A percentile compares a stretch with the other conserved stretches of the same genome.
These are phyloP conservation scores for Lecanicillium sp. DNA, from an alignment of 2,329 filamentous ascomycete species.

Conservation along the genomic window DNA sequence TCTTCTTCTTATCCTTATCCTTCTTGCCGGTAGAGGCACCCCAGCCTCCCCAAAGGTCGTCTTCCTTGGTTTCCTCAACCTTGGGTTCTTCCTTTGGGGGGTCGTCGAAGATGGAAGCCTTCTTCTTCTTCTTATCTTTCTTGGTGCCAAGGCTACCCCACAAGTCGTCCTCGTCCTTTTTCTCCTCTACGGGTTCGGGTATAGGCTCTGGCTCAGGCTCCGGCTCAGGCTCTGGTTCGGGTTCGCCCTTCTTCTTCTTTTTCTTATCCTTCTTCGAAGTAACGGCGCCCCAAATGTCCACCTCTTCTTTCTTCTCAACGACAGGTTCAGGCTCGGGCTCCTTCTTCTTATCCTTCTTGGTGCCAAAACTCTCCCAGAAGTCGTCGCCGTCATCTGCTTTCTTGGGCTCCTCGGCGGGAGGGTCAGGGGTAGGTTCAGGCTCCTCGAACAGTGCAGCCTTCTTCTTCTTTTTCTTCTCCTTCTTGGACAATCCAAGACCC, in stretches of 20 bases:
- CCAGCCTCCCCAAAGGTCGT: conserved; percentile 22
- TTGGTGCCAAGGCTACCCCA: conserved; percentile 21
- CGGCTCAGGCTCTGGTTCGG: conserved; percentile 21
- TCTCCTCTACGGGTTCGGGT: conserved; percentile 18
- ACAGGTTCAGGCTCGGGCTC: conserved; percentile 16
- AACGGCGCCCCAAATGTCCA: conserved; percentile 20
- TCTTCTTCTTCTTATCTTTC: conserved; percentile 24
- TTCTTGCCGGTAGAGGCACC: conserved; percentile 24
- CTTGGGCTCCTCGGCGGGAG: conserved; percentile 17
- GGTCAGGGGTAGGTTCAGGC: conserved; percentile 16
- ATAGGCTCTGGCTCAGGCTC: conserved; percentile 17
- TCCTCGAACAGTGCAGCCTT: conserved; percentile 17
- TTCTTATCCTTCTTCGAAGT: conserved; percentile 26
- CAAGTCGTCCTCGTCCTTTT: conserved; percentile 16
- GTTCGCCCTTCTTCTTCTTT: conserved; percentile 26
- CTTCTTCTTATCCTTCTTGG: conserved; percentile 27
- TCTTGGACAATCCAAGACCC: conserved; percentile 18
- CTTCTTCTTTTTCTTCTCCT: conserved; percentile 22
- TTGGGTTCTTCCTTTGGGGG: conserved; percentile 18
- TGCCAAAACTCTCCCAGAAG: conserved; percentile 17
- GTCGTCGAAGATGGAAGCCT: conserved; percentile 18
- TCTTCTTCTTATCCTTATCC: conserved; percentile 40
- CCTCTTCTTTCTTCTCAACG: conserved; percentile 15
- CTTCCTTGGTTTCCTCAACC: conserved; percentile 18
- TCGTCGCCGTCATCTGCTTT: conserved; percentile 19